Conservation (phyloP, 2,329 filamentous ascomycete species). For the Xylaria sp. region DNA sequence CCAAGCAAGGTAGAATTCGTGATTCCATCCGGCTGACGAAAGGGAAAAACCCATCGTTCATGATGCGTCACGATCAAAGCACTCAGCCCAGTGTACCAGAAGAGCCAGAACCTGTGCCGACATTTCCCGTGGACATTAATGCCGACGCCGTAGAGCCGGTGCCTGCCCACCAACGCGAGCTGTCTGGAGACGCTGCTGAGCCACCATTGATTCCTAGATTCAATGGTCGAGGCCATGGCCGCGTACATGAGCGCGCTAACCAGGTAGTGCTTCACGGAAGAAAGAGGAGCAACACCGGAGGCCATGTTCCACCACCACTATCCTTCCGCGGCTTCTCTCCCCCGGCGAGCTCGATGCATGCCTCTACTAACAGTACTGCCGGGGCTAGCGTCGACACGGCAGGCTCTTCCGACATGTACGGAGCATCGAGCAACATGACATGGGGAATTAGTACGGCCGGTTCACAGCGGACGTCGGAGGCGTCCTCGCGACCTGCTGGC, state of each 20-base stretch:
- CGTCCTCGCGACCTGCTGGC: slow-evolving; percentile 59
- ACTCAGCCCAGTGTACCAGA: slow-evolving; percentile 24
- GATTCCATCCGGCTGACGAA: slow-evolving; percentile 94
- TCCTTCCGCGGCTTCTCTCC: slow-evolving; percentile 84
- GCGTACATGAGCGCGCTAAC: slow-evolving; percentile 56
- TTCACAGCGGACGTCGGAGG: slow-evolving; percentile 65
- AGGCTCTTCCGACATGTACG: slow-evolving; percentile 69
- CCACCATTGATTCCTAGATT: slow-evolving; percentile 79
- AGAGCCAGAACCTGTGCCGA: slow-evolving; percentile 33
- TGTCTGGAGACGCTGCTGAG: slow-evolving; percentile 70
- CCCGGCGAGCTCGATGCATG: slow-evolving; percentile 57
- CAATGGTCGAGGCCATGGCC: slow-evolving; percentile 63
- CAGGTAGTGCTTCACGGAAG: slow-evolving; percentile 71
- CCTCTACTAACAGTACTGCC: slow-evolving; percentile 65
- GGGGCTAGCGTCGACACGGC: slow-evolving; percentile 67
- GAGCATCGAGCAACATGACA: slow-evolving; percentile 55
- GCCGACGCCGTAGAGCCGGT: slow-evolving; percentile 47
- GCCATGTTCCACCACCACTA: slow-evolving; percentile 74
- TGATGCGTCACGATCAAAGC: slow-evolving; percentile 48
- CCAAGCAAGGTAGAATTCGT: slow-evolving; percentile 70
- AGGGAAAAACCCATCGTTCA: slow-evolving; percentile 63
- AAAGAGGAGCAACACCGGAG: slow-evolving; percentile 89
- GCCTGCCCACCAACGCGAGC: slow-evolving; percentile 58
- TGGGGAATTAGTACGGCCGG: slow-evolving; percentile 57
- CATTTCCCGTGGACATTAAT: slow-evolving; percentile 46